phyloP scores from a whole-genome alignment of 768 basidiomycete genomes.

The Arthromyces matolae region DNA sequence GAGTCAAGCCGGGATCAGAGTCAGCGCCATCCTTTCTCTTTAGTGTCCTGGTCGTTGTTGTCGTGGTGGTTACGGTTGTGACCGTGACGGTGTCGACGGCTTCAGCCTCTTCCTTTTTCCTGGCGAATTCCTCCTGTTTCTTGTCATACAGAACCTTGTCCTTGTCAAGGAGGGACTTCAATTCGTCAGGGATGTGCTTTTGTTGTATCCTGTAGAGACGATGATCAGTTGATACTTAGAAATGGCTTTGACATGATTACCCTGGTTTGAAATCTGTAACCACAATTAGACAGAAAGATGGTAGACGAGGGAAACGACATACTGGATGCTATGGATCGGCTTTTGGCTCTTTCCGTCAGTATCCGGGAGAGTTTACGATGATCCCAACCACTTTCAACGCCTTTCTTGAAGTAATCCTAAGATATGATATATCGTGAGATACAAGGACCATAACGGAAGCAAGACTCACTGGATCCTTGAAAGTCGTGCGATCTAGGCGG shows the following conservation, averaged over 20 bases:
- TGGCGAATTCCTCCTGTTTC: slow-evolving; percentile 20
- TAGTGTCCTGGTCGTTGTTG: slow-evolving; percentile 13
- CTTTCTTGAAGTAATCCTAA: slow-evolving; percentile 23
- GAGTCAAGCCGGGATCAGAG: neutral
- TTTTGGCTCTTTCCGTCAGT: slow-evolving; percentile 41
- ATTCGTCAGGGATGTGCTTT: slow-evolving; percentile 31
- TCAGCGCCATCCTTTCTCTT: slow-evolving; percentile 21
- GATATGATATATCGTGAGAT: neutral
- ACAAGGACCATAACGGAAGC: neutral
- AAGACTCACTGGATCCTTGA: slow-evolving; percentile 19
- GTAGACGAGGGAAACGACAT: slow-evolving; percentile 13
- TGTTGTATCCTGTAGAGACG: slow-evolving; percentile 20
- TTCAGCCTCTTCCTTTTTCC: slow-evolving; percentile 22
- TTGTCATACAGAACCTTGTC: slow-evolving; percentile 34
- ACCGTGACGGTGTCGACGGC: slow-evolving; percentile 21
- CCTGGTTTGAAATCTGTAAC: slow-evolving; percentile 31
- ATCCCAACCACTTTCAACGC: slow-evolving; percentile 30
- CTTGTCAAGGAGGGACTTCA: slow-evolving; percentile 31
- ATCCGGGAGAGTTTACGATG: slow-evolving; percentile 38
- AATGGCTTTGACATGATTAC: slow-evolving; percentile 12
- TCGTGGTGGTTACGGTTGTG: slow-evolving; percentile 19
- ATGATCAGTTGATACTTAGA: neutral
- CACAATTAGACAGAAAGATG: neutral
- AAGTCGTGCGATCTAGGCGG: slow-evolving; percentile 27
- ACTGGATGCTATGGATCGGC: slow-evolving; percentile 46